Conservation (phyloP, 306 rosid species). For the Ceratonia siliqua region DNA sequence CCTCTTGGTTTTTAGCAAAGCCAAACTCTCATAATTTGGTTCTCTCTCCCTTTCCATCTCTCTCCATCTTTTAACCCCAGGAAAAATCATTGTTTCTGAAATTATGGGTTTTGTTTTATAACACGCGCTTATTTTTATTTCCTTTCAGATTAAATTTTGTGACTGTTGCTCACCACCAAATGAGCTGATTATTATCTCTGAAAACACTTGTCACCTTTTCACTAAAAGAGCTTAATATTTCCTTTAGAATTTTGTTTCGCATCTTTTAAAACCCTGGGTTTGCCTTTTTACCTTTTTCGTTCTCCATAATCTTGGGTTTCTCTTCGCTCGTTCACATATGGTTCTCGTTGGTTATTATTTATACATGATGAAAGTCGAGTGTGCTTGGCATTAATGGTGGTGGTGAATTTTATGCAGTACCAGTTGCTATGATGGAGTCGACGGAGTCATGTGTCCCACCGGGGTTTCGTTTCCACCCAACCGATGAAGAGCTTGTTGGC, state of each 20-base stretch:
- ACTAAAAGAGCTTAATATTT: constrained; percentile 40
- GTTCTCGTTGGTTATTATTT: constrained; percentile 41
- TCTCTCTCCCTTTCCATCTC: constrained; percentile 32
- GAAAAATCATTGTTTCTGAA: constrained; percentile 51
- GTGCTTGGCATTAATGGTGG: constrained; percentile 43
- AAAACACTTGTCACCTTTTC: constrained; percentile 68
- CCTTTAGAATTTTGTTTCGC: constrained; percentile 18
- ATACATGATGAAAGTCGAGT: constrained; percentile 54
- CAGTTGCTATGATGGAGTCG: constrained; percentile 53
- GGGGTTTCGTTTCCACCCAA: constrained; percentile 30
- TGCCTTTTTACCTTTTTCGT: constrained; percentile 38
- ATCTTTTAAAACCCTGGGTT: background rate
- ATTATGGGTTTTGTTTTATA: constrained; percentile 53
- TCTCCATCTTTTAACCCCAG: constrained; percentile 20
- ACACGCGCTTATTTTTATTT: constrained; percentile 66
- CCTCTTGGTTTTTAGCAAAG: constrained; percentile 49
- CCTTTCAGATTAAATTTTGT: constrained; percentile 33
- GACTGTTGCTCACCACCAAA: constrained; percentile 72
- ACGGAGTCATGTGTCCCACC: constrained; percentile 75
- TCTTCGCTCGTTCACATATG: constrained; percentile 5
- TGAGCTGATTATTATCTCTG: constrained; percentile 73
- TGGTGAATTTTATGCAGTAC: constrained; percentile 81
- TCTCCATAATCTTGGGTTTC: constrained; percentile 20
- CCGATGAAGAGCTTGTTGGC: constrained; percentile 25
- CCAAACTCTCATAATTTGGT: constrained; percentile 60